These are phyloP conservation scores for Diphasiastrum complanatum DNA, from an alignment of 83 land plant genomes.

Conservation along the genomic window DNA sequence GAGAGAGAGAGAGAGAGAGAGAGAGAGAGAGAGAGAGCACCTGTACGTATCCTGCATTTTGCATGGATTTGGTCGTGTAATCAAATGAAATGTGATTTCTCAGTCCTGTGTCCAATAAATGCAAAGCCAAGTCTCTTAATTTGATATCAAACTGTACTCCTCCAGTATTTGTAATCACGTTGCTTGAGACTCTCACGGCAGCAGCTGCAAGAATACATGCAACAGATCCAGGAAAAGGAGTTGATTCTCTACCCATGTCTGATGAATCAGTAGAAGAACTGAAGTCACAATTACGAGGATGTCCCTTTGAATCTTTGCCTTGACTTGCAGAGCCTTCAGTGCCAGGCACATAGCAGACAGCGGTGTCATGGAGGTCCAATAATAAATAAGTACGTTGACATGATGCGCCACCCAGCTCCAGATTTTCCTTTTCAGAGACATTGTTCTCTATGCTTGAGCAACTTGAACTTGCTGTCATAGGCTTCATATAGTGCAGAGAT, in stretches of 20 bases:
- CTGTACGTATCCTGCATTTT: slow-evolving; percentile 64
- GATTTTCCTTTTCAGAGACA: slow-evolving; percentile 6
- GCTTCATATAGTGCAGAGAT: not conserved
- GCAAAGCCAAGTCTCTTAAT: slow-evolving; percentile 80
- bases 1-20: not conserved
- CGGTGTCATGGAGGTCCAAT: slow-evolving; percentile 74
- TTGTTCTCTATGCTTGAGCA: not conserved
- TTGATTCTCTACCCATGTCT: too few relatives aligned
- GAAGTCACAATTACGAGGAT: not conserved
- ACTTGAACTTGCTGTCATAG: not conserved
- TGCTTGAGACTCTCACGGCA: slow-evolving; percentile 55
- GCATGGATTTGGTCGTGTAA: slow-evolving; percentile 51
- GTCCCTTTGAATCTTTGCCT: not conserved
- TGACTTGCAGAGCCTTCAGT: slow-evolving; percentile 7
- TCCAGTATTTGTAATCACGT: slow-evolving; percentile 21
- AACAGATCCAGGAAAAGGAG: slow-evolving; percentile 27
- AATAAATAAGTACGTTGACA: slow-evolving; percentile 38
- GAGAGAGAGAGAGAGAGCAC: slow-evolving; percentile 25
- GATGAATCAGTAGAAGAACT: not conserved
- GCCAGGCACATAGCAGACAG: slow-evolving; percentile 82
- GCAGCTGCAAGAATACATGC: slow-evolving; percentile 84
- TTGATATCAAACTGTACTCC: slow-evolving; percentile 43
- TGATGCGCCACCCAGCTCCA: not conserved
- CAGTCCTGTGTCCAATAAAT: slow-evolving; percentile 38
- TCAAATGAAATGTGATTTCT: slow-evolving; percentile 8